Evolutionary conservation across 2,329 filamentous ascomycete species (phyloP), one percentile per base, ranked within the genome.

Genomic region (Clonostachys sp.): DNA sequence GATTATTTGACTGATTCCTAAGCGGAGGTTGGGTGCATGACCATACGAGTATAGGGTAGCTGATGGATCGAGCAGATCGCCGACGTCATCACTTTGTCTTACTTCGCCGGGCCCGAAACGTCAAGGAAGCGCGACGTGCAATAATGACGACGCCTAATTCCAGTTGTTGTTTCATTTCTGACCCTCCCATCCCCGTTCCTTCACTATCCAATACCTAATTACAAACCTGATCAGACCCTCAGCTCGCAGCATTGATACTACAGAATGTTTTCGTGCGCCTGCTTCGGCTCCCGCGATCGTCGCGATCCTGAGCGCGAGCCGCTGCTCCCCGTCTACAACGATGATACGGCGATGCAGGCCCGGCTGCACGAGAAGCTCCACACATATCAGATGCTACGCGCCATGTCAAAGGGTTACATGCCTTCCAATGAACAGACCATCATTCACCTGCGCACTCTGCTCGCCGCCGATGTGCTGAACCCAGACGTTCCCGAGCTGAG

Each of bases 351-450:
- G 34, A 72, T 91, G 46, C 89, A 96, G 75, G 77, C 83, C 43
- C 76, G 83, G 57, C 77, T 95, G 49, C 89, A 92, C 60, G 84
- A 92, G 65, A 96, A 96, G 74, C 79, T 97, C 51, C 92, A 96
- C 68, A 86, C 86, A 24, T 96, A 96, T 62, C 90, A 96, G 73
- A 95, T 96, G 86, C 63, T 91, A 30, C 81, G 88, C 46, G 92
- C 92, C 47, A 65, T 96, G 10, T 80, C 81, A 2, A 81, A 89
- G 59, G 92, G 92, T 6, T 96, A 84, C 67, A 91, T 97, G 87
- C 92, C 92, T 42, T 94, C 89, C 6, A 96, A 88, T 12, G 86
- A 94, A 56, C 92, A 97, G 64, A 62, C 79, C 55, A 86, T 94
- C 57, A 73, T 85, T 62, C 91, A 95, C 55, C 73, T 97, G 4